Percentiles rank a stretch among this genome's conserved stretches.
phyloP scores from a whole-genome alignment of 768 basidiomycete species.

The Agaricus blazei region DNA sequence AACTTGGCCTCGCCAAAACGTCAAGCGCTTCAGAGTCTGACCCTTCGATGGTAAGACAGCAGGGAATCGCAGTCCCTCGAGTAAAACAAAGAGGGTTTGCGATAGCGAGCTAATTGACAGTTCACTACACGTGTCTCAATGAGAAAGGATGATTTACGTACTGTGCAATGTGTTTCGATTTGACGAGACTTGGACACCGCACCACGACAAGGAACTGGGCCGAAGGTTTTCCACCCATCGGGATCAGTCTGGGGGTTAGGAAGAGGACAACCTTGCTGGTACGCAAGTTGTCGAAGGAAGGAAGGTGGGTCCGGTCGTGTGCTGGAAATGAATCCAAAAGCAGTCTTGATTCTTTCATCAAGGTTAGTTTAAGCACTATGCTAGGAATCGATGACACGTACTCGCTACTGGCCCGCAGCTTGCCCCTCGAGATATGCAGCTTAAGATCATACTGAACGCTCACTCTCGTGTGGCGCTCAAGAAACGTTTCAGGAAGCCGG shows the following conservation, averaged over 20 bases:
- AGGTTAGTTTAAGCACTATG: neutral
- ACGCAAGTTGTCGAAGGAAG: slow-evolving; percentile 43
- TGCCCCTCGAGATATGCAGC: slow-evolving; percentile 40
- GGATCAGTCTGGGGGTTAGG: slow-evolving; percentile 45
- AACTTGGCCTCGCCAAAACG: slow-evolving; percentile 34
- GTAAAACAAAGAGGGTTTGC: slow-evolving; percentile 36
- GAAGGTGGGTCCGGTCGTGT: slow-evolving; percentile 41
- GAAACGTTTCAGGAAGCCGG: slow-evolving; percentile 47
- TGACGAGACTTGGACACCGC: slow-evolving; percentile 32
- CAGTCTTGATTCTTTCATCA: slow-evolving; percentile 39
- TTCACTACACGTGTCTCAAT: neutral
- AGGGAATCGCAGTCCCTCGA: slow-evolving; percentile 44
- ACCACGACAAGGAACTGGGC: slow-evolving; percentile 36
- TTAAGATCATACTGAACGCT: slow-evolving; percentile 49
- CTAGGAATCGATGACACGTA: slow-evolving; percentile 19
- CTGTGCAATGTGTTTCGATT: slow-evolving; percentile 30
- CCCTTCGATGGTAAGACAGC: slow-evolving; percentile 37
- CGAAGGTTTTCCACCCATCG: slow-evolving; percentile 45
- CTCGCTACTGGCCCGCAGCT: slow-evolving; percentile 43
- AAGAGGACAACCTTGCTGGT: slow-evolving; percentile 37
- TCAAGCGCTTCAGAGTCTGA: slow-evolving; percentile 34
- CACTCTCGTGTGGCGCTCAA: slow-evolving; percentile 42
- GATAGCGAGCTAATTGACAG: slow-evolving; percentile 14
- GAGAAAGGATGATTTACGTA: slow-evolving; percentile 20
- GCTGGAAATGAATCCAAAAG: slow-evolving; percentile 48